Conservation (phyloP, 2,329 filamentous ascomycete genomes). For the Claviceps capensis region DNA sequence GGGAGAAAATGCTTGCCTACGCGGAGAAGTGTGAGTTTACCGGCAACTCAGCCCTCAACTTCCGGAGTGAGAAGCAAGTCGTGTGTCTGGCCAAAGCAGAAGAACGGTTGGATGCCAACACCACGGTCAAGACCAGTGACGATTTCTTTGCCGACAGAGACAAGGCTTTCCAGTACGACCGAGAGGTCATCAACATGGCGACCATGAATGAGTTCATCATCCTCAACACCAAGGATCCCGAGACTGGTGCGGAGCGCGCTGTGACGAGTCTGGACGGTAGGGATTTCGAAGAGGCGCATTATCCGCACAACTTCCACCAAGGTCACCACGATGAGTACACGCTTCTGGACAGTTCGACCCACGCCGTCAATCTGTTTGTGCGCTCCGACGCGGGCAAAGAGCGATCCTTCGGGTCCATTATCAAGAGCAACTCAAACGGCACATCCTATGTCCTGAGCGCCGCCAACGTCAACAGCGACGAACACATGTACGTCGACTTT, state of each 20-base stretch:
- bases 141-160: slow-evolving; percentile 61
- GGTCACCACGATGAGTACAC: slow-evolving; percentile 75
- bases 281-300: slow-evolving; percentile 69
- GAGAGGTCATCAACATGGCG: slow-evolving; percentile 64
- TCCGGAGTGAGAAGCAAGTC: slow-evolving; percentile 40
- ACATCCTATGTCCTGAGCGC: slow-evolving; percentile 86
- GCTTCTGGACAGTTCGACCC: slow-evolving; percentile 85
- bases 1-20: slow-evolving; percentile 61
- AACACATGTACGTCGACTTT: slow-evolving; percentile 73
- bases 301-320: slow-evolving; percentile 74
- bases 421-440: slow-evolving; percentile 98
- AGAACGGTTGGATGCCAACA: slow-evolving; percentile 44
- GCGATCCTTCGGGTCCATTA: slow-evolving; percentile 67
- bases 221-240: slow-evolving; percentile 60
- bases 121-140: slow-evolving; percentile 62
- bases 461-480: slow-evolving; percentile 67
- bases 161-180: slow-evolving; percentile 31
- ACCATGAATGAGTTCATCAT: slow-evolving; percentile 97
- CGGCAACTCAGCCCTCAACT: slow-evolving; percentile 43
- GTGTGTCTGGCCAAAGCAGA: slow-evolving; percentile 43
- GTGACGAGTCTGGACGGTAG: slow-evolving; percentile 76
- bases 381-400: slow-evolving; percentile 55
- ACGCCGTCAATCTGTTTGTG: slow-evolving; percentile 89
- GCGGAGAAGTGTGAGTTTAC: slow-evolving; percentile 82
- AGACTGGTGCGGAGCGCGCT: slow-evolving; percentile 56